Evolutionary conservation across 2,329 filamentous ascomycete species (phyloP).

Genomic region (Lachnellula subtilissima): DNA sequence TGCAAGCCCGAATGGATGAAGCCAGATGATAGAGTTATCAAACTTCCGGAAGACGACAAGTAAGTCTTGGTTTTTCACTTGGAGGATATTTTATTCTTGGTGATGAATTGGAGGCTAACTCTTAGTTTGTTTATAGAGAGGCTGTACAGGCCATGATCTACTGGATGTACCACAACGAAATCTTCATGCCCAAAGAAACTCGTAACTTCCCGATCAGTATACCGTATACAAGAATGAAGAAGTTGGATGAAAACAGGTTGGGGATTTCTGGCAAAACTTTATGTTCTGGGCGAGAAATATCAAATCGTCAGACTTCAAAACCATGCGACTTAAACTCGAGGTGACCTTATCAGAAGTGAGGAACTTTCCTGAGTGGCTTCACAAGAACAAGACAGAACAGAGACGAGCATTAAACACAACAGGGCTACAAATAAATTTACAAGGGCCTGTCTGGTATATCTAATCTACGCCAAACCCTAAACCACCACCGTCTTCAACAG

Average conservation of each 20-base stretch:
- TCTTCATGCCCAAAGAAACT: too few relatives aligned
- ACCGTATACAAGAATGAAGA: too few relatives aligned
- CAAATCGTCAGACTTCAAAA: not conserved
- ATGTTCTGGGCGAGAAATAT: not conserved
- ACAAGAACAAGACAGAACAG: too few relatives aligned
- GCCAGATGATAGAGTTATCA: not conserved
- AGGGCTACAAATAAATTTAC: not conserved
- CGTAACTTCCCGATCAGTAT: too few relatives aligned
- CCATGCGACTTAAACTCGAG: not conserved
- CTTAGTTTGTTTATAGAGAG: not conserved
- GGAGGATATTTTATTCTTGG: not conserved
- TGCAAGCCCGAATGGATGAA: conserved; percentile 11
- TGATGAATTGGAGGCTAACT: not conserved
- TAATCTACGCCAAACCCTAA: conserved; percentile 6
- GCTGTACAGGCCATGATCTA: not conserved
- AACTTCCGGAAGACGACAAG: conserved; percentile 3
- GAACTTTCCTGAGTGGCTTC: too few relatives aligned
- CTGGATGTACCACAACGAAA: conserved; percentile 1
- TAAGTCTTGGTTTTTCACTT: not conserved
- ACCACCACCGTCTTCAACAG: conserved; percentile 51
- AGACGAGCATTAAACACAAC: not conserved
- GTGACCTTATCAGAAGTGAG: too few relatives aligned
- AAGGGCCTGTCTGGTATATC: not conserved
- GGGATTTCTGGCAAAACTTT: not conserved
- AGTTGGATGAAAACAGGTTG: not conserved